These are phyloP conservation scores for Phytophthora pisi DNA, from an alignment of 352 stramenopile species.

Conservation along the genomic window DNA sequence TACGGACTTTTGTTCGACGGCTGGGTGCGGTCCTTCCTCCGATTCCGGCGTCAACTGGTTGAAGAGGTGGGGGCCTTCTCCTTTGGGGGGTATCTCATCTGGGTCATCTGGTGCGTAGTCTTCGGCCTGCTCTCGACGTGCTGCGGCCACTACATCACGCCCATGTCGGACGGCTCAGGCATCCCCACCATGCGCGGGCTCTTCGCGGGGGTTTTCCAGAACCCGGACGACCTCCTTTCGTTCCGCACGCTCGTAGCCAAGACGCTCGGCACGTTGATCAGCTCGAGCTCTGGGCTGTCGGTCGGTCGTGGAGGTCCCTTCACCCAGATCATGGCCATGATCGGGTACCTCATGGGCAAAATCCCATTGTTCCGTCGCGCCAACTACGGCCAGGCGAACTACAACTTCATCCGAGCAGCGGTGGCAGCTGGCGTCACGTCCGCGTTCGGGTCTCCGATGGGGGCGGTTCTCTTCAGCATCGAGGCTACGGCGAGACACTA, in stretches of 20 bases:
- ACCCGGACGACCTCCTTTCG: conserved; percentile 68
- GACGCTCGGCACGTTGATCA: conserved; percentile 70
- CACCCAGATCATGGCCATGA: conserved; percentile 78
- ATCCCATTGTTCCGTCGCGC: conserved; percentile 70
- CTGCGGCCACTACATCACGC: conserved; percentile 62
- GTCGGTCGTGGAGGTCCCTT: conserved; percentile 77
- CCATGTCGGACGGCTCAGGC: conserved; percentile 72
- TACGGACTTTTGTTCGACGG: conserved; percentile 75
- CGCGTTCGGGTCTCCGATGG: conserved; percentile 79
- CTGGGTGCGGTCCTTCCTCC: conserved; percentile 72
- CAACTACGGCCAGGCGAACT: conserved; percentile 80
- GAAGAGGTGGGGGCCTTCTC: conserved; percentile 59
- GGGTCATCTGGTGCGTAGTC: conserved; percentile 64
- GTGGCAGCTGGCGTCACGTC: conserved; percentile 81
- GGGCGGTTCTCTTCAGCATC: conserved; percentile 82
- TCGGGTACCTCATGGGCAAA: conserved; percentile 74
- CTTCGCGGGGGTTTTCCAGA: conserved; percentile 83
- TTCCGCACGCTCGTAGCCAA: conserved; percentile 72
- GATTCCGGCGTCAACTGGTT: conserved; percentile 52
- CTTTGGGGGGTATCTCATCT: conserved; percentile 68
- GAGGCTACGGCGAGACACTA: conserved; percentile 86
- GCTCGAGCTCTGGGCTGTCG: conserved; percentile 72
- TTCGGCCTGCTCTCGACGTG: conserved; percentile 63
- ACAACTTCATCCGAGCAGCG: conserved; percentile 72
- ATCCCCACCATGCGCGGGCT: conserved; percentile 83